Evolutionary conservation across 371 early-diverging fungal genomes (phyloP), one percentile per base, ranked within the genome.

Genomic region (Choanephora cucurbitarum): DNA sequence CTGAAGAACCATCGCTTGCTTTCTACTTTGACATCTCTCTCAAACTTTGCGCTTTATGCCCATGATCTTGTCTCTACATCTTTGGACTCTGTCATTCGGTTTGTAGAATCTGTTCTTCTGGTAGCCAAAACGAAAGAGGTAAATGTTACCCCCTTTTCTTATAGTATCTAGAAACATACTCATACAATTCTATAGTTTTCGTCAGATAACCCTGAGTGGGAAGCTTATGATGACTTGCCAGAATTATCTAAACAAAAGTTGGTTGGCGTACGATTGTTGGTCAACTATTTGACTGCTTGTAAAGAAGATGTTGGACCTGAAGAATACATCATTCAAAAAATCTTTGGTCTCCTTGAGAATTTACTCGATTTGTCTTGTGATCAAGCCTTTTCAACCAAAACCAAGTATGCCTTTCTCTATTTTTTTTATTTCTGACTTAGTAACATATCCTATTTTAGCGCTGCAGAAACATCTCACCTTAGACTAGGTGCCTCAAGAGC

Each of bases 401-500:
- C 48, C 18, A 65, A 62, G 70, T 69, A 64, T 60, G 21, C 6
- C 3, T 17, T n/a, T n/a, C n/a, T n/a, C n/a, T n/a, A n/a, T 4
- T 18, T 23, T 34, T 15, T 39, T 37, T 47, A 6, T 18, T 28
- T 18, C 10, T 18, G 3, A 9, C 11, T 24, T 17, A 2, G 5
- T 24, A 22, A 18, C n/a, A 34, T 2, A 39, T 21, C 19, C n/a
- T 14, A 39, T 2, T 8, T 15, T 42, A 77, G 77, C 52, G 69
- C 72, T 45, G 66, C 77, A 0, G 77, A 77, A 49, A 51, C 66
- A 21, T 69, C 75, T 8, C 69, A 71, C 49, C 60, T 78, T 34
- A 84, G 92, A 23, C 67, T 94, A 34, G 74, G 79, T 1, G 93
- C 93, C 0, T 84, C 87, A 2, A 66, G 79, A 28, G 69, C 83